phyloP scores from a whole-genome alignment of 768 basidiomycete genomes.

The Collybia mongolica region DNA sequence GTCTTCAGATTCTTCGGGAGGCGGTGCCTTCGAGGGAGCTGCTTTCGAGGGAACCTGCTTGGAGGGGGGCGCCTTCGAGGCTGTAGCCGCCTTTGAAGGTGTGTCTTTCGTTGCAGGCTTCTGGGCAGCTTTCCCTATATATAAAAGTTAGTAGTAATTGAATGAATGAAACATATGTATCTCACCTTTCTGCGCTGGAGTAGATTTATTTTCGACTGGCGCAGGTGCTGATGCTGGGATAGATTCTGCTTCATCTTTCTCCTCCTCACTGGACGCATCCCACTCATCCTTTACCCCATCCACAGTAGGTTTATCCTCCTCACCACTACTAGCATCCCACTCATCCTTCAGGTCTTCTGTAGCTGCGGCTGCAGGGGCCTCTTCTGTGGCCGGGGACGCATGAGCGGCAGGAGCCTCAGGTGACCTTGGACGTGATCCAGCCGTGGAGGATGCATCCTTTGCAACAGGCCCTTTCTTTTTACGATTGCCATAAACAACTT shows the following conservation, averaged over 20 bases:
- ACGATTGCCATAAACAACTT: constrained; percentile 78
- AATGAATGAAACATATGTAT: not conserved
- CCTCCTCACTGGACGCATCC: constrained; percentile 71
- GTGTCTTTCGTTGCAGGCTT: constrained; percentile 25
- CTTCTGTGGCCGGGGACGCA: constrained; percentile 10
- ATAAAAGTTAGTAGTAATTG: too few relatives aligned
- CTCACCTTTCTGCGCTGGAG: constrained; percentile 12
- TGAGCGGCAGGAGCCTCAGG: constrained; percentile 37
- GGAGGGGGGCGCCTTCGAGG: constrained; percentile 19
- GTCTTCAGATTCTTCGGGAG: constrained; percentile 31
- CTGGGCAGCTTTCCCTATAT: constrained; percentile 10
- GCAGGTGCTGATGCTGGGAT: constrained; percentile 7
- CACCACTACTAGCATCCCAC: constrained; percentile 20
- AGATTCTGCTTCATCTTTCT: constrained; percentile 34
- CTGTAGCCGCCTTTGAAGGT: constrained; percentile 20
- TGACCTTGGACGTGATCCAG: constrained; percentile 53
- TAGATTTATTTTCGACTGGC: not conserved
- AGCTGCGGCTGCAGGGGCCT: constrained; percentile 19
- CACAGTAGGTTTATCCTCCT: constrained; percentile 27
- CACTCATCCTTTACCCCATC: constrained; percentile 40
- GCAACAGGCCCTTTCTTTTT: constrained; percentile 68
- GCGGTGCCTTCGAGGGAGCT: constrained; percentile 15
- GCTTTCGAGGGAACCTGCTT: constrained; percentile 19
- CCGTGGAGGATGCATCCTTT: constrained; percentile 54
- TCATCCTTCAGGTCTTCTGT: constrained; percentile 43